Percentiles rank a stretch among this genome's conserved stretches.
phyloP scores from a whole-genome alignment of 441 rosid species.

The Brassica hybrid region DNA sequence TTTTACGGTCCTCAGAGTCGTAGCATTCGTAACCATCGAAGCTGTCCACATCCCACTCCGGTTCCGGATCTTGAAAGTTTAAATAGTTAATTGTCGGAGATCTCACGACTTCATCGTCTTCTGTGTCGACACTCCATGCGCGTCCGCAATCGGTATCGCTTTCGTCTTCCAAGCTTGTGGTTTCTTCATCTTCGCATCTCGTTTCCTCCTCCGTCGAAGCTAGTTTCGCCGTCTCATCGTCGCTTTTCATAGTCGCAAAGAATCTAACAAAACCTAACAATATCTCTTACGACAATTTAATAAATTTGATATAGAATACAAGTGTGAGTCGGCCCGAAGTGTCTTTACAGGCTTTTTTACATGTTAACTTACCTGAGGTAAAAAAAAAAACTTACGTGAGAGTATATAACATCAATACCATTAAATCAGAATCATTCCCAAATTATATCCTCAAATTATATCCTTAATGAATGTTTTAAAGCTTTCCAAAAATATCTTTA shows the following conservation, averaged over 20 bases:
- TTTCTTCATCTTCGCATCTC: not conserved
- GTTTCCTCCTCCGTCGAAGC: not conserved
- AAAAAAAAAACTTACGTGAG: too few species aligned
- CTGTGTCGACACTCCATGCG: too few species aligned
- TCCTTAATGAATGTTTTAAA: too few species aligned
- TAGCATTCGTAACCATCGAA: not conserved
- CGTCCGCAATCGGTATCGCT: not conserved
- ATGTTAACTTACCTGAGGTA: not conserved
- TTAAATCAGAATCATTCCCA: too few species aligned
- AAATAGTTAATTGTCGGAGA: not conserved
- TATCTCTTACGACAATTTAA: not conserved
- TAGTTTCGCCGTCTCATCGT: not conserved
- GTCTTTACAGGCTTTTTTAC: not conserved
- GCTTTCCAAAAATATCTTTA: too few species aligned
- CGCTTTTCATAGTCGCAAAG: not conserved
- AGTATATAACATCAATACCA: too few species aligned
- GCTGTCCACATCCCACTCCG: not conserved
- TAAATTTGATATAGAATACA: not conserved
- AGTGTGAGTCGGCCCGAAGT: not conserved
- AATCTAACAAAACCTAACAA: not conserved
- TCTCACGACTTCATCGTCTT: too few species aligned
- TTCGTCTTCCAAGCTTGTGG: not conserved
- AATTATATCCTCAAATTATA: too few species aligned
- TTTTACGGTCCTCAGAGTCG: not conserved
- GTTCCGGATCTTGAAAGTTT: not conserved